Evolutionary conservation across 164 flowering plant species (phyloP).

Genomic region (Macadamia integrifolia): DNA sequence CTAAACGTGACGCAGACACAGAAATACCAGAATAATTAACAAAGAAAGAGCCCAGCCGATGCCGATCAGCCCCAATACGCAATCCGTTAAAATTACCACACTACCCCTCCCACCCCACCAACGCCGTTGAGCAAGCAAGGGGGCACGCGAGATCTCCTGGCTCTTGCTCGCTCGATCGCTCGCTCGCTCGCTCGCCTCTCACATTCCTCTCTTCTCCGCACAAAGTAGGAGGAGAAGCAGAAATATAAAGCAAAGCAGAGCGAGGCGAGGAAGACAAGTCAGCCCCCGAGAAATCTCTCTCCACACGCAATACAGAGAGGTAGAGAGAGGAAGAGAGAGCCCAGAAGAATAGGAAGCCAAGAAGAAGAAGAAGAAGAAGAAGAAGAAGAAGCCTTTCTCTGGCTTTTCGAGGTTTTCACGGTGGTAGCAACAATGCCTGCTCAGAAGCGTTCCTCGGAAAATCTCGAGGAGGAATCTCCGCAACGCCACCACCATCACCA

Average conservation of each 20-base stretch:
- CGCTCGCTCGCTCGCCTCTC: background rate
- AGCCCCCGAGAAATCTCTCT: too few relatives aligned
- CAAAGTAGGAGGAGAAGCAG: background rate
- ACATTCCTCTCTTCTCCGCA: background rate
- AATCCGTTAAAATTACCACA: background rate
- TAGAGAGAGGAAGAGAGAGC: background rate
- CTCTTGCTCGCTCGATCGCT: too few relatives aligned
- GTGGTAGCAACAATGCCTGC: constrained; percentile 19
- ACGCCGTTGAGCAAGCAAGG: background rate
- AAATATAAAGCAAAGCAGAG: too few relatives aligned
- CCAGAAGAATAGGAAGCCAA: background rate
- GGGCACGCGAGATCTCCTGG: too few relatives aligned
- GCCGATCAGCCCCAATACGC: background rate
- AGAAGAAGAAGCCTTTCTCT: background rate
- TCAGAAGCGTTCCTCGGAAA: constrained; percentile 18
- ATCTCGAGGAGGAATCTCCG: constrained; percentile 12
- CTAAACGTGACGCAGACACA: too few relatives aligned
- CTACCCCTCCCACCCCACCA: background rate
- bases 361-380: background rate
- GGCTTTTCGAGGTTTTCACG: background rate
- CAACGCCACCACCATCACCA: constrained; percentile 1
- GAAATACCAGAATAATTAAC: too few relatives aligned
- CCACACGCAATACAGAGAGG: too few relatives aligned
- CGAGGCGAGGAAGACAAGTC: too few relatives aligned
- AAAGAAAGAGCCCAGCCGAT: too few relatives aligned